Evolutionary conservation across 805 yeast genomes (phyloP), one percentile per base, ranked within the genome.

Genomic region (Dipodascopsis uninucleata): DNA sequence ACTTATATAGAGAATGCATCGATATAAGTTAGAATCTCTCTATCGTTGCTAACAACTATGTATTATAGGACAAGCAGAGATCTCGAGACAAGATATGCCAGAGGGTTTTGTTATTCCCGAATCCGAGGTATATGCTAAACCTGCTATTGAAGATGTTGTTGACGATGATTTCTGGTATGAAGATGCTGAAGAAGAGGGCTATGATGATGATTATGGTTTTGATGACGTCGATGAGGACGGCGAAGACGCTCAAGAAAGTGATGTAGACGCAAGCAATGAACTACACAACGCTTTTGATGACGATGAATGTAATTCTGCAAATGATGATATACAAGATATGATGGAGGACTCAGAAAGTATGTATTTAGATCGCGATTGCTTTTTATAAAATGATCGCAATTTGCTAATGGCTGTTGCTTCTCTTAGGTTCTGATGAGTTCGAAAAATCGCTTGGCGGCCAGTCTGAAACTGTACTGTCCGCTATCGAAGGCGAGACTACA

Each of bases 111-210:
- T 74, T 33, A 80, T 88, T 77, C 96, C 96, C 24, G 77, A 78
- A 31, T 72, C 78, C 16, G 83, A 79, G 41, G 45, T 57, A 12
- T 75, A 75, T 17, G 73, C 69, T 41, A 53, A 49, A 39, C 46
- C 45, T 55, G 57, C 39, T 55, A 61, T 56, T 12, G 72, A 70
- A 46, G 79, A 81, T 40, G 79, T 77, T 3, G 81, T 81, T 26
- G 89, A 83, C 55, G 93, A 84, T 58, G 85, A 82, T 60, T 85
- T 85, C 56, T 85, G 93, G 93, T 83, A 82, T 61, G 93, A 45
- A 10, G 45, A 40, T 17, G 47, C 39, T 25, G 48, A 37, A 9
- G 47, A 26, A 14, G 29, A 26, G 29, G n/a, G n/a, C n/a, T n/a
- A 32, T 3, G 44, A 43, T 31, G 20, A 9, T 34, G 37, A 34